A percentile compares a stretch with the other conserved stretches of the same genome.
Conservation (phyloP, 768 basidiomycete genomes). For the Kondoa subrosea region DNA sequence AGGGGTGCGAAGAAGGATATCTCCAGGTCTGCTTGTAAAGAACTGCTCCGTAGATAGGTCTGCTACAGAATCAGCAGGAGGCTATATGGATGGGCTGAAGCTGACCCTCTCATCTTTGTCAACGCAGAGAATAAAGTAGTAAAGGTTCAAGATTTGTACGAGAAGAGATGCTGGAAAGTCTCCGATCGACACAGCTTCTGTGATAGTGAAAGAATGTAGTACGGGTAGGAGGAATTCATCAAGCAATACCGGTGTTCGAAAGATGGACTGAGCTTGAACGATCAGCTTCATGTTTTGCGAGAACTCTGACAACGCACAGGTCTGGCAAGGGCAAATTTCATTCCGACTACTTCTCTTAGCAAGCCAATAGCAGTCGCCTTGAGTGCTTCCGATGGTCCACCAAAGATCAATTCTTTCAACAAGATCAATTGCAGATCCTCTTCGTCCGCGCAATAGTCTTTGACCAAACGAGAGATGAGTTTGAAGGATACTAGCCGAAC, state of each 20-base stretch:
- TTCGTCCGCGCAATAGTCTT: neutral
- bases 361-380: neutral
- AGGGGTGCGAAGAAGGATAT: neutral
- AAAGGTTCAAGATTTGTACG: neutral
- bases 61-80: neutral
- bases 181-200: no score
- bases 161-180: neutral
- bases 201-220: neutral
- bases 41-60: neutral
- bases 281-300: neutral
- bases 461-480: neutral
- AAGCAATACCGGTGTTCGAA: neutral
- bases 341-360: neutral
- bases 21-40: neutral
- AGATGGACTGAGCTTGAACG: neutral
- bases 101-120: neutral
- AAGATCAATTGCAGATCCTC: neutral
- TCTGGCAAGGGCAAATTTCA: neutral
- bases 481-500: neutral
- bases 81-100: neutral
- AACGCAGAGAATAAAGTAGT: neutral
- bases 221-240: neutral
- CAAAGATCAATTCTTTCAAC: neutral
- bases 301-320: neutral
- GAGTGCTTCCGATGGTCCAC: neutral